phyloP scores from a whole-genome alignment of 441 rosid genomes.

The Hura crepitans region DNA sequence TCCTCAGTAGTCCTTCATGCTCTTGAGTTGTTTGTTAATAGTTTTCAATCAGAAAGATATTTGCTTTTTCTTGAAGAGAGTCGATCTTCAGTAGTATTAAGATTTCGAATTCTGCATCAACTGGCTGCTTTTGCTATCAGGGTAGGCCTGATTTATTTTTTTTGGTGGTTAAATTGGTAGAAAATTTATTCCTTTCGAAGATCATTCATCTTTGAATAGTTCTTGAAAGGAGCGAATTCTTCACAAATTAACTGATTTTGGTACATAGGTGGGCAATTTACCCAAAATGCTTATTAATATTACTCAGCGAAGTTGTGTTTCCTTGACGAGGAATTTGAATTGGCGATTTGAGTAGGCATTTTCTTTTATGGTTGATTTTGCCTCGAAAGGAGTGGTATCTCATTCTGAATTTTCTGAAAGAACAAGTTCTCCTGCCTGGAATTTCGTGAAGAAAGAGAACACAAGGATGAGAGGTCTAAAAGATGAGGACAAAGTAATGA shows the following conservation, averaged over 20 bases:
- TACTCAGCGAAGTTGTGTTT: constrained; percentile 14
- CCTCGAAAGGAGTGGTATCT: constrained; percentile 22
- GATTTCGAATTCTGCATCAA: constrained; percentile 2
- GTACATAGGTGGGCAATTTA: not conserved
- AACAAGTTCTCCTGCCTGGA: constrained; percentile 9
- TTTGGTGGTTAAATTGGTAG: constrained; percentile 18
- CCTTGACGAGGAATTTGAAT: constrained; percentile 11
- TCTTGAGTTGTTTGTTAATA: constrained; percentile 18
- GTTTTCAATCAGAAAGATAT: constrained; percentile 17
- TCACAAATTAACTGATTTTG: constrained; percentile 5
- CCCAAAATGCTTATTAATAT: not conserved
- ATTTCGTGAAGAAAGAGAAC: constrained; percentile 14
- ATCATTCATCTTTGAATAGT: not conserved
- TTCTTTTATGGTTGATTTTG: constrained; percentile 11
- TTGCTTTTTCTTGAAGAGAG: constrained; percentile 27
- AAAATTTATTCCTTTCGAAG: constrained; percentile 3
- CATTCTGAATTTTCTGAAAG: constrained; percentile 22
- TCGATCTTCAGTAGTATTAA: constrained; percentile 12
- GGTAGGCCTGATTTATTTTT: constrained; percentile 5
- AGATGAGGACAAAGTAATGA: constrained; percentile 54
- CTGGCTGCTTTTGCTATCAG: constrained; percentile 14
- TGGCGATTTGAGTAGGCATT: constrained; percentile 10
- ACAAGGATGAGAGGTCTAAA: constrained; percentile 52
- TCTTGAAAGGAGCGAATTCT: constrained; percentile 11
- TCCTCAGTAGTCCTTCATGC: constrained; percentile 14